Percentiles rank a stretch among this genome's conserved stretches.
Conservation (phyloP, 2,329 filamentous ascomycete species). For the Lachnellula occidentalis region DNA sequence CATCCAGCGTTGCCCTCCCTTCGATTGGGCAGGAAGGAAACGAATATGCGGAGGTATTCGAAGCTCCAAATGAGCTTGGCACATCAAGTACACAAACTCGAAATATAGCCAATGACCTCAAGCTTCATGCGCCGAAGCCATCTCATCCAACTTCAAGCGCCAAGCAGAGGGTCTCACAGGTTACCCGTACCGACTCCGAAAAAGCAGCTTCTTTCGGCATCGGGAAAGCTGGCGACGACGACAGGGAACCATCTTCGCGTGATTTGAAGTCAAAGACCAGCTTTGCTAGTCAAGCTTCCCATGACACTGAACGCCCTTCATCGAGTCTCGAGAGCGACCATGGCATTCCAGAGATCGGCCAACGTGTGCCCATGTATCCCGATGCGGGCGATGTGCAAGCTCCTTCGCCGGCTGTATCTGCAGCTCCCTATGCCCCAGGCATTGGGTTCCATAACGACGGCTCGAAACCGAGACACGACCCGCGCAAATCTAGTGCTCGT, state of each 20-base stretch:
- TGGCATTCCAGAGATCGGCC: conserved; percentile 87
- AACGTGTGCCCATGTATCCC: conserved; percentile 88
- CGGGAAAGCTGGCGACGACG: conserved; percentile 59
- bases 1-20: conserved; percentile 73
- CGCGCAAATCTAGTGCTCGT: conserved; percentile 66
- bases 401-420: conserved; percentile 66
- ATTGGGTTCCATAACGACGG: conserved; percentile 51
- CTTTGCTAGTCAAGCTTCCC: conserved; percentile 43
- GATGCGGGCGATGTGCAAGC: conserved; percentile 94
- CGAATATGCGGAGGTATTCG: conserved; percentile 68
- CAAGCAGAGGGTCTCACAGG: conserved; percentile 73
- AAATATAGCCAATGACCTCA: conserved; percentile 72
- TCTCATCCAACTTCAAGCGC: conserved; percentile 77
- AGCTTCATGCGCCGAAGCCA: conserved; percentile 84
- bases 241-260: conserved; percentile 43
- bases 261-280: conserved; percentile 59
- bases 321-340: conserved; percentile 66
- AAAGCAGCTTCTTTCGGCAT: conserved; percentile 81
- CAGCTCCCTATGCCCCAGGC: conserved; percentile 23
- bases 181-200: conserved; percentile 88
- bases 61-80: conserved; percentile 42
- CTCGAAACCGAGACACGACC: conserved; percentile 50
- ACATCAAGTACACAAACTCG: conserved; percentile 65
- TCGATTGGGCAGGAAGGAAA: conserved; percentile 83
- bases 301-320: conserved; percentile 43